Base-by-base conservation (phyloP, 2,329 filamentous ascomycete species). In the Penicillium sp. region DNA sequence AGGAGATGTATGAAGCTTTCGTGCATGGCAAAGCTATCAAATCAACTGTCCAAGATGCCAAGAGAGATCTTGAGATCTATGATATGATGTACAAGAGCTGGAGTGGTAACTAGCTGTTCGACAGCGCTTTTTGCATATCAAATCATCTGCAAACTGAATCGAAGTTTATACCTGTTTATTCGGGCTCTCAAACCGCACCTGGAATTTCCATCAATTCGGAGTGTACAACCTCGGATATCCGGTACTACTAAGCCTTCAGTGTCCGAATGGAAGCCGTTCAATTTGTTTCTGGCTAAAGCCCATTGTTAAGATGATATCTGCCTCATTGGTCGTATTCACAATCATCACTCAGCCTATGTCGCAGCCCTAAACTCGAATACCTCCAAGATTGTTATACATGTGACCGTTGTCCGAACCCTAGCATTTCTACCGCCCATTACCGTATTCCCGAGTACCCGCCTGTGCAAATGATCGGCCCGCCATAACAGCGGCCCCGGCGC, bases 1-100 rank as follows among this genome's bases (percentile, higher is more conserved):
- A 73, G 65, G 75, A 77, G 59, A 46, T 80, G 55, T 71, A 78
- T 62, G 71, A 73, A 14, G 70, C 71, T 37, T 63, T 79, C 25
- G 71, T 70, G 11, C 61, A 79, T 28, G 75, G 72, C 10, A 78
- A 76, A 61, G 25, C 61, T 2, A 68, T 76, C 48, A 82, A 82
- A 66, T 80, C 79, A 6, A 76, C 71, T 3, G 70, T 71, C 0
- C 59, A 68, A 40, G 80, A 82, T 73, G 79, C 79, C 7, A 68
- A 67, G 57, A 54, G 79, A 53, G 80, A 81, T 63, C 46, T 81
- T 30, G 65, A 74, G 63, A 66, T 75, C 14, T 75, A 74, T 53
- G 63, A 69, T 13, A 76, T 77, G 74, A 70, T 76, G 55, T 65
- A 65, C 40, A 61, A 62, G 26, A 33, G 54, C 3, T 64, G 62